Percentiles rank a stretch among this genome's conserved stretches.
Evolutionary conservation across 345 rosid species (phyloP).

Genomic region (Euphorbia peplus): DNA sequence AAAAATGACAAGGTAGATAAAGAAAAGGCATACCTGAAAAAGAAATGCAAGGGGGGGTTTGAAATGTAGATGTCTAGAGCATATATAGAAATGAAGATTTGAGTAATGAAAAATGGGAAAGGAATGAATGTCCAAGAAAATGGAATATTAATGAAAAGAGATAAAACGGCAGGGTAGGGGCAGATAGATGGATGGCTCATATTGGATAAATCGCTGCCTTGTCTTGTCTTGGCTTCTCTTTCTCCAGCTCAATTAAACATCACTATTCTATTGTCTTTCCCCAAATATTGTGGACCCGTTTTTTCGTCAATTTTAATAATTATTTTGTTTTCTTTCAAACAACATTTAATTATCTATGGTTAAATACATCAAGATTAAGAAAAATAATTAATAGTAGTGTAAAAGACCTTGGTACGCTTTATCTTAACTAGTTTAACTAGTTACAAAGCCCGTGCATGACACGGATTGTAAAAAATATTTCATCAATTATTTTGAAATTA

Average conservation of each 20-base stretch:
- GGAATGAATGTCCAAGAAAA: slow-evolving; percentile 3
- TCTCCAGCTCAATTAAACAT: not conserved
- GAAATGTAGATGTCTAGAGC: not conserved
- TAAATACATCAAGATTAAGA: no score
- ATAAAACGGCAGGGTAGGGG: slow-evolving; percentile 17
- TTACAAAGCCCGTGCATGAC: no score
- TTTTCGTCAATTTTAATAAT: not conserved
- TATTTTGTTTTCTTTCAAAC: not conserved
- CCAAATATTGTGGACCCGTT: slow-evolving; percentile 6
- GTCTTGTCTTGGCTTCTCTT: not conserved
- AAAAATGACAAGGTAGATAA: not conserved
- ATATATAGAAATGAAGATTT: not conserved
- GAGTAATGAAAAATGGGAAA: not conserved
- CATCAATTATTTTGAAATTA: no score
- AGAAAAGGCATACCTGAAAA: slow-evolving; percentile 6
- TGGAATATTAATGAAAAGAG: not conserved
- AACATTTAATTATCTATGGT: no score
- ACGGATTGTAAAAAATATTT: no score
- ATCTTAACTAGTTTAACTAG: no score
- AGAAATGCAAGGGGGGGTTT: not conserved
- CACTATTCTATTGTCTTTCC: not conserved
- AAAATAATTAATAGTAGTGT: no score
- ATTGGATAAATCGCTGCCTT: slow-evolving; percentile 32
- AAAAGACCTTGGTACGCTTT: no score
- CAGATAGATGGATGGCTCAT: slow-evolving; percentile 24